A percentile compares a stretch with the other conserved stretches of the same genome.
These are phyloP conservation scores for Viola pubescens DNA, from an alignment of 441 rosid genomes.

Conservation along the genomic window DNA sequence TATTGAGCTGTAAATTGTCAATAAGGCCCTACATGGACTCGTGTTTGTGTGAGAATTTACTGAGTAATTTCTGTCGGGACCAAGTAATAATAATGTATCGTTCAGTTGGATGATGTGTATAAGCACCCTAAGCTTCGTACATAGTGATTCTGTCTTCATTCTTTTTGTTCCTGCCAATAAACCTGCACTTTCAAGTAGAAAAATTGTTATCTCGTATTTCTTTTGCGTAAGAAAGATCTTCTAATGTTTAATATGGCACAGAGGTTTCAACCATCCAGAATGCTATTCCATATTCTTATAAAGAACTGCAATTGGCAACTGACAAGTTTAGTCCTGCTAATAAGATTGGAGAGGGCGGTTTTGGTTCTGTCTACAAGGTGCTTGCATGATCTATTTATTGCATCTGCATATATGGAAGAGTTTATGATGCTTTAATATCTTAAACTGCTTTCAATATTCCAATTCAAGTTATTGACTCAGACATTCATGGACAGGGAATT, in stretches of 20 bases:
- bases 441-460: slow-evolving; percentile 1
- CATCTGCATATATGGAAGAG: background rate
- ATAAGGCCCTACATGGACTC: too few relatives aligned
- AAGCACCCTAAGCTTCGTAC: background rate
- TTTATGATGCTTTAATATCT: background rate
- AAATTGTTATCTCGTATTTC: background rate
- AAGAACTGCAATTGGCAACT: slow-evolving; percentile 42
- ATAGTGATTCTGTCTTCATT: background rate
- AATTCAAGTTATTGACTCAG: background rate
- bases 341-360: slow-evolving; percentile 63
- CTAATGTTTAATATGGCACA: slow-evolving; percentile 17
- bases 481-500: slow-evolving; percentile 34
- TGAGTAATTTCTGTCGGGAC: background rate
- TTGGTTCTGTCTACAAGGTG: slow-evolving; percentile 62
- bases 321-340: slow-evolving; percentile 35
- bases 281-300: slow-evolving; percentile 29
- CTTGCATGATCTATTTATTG: slow-evolving; percentile 11
- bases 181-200: background rate
- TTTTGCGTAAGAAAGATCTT: slow-evolving; percentile 10
- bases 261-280: slow-evolving; percentile 42
- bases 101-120: background rate
- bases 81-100: background rate
- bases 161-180: background rate
- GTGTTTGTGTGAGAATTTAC: background rate
- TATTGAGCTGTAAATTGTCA: background rate